Percentiles rank a stretch among this genome's conserved stretches.
These are phyloP conservation scores for Tylopilus sp. DNA, from an alignment of 1,284 basidiomycete species.

Conservation along the genomic window DNA sequence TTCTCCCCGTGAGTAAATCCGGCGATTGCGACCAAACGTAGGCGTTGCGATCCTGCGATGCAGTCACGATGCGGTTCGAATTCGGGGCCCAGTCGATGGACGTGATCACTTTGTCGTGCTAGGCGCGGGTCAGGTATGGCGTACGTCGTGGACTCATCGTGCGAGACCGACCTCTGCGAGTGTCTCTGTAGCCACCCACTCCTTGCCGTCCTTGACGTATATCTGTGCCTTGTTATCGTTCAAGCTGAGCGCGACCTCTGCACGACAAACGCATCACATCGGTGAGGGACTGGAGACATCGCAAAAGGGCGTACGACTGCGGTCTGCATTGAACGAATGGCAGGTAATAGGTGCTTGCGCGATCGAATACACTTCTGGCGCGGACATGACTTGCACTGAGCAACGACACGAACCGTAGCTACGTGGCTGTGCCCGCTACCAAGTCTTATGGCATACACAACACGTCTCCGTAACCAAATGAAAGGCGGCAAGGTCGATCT, in stretches of 20 bases:
- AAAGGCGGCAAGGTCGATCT: constrained; percentile 2
- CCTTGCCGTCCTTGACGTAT: constrained; percentile 59
- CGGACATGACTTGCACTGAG: constrained; percentile 49
- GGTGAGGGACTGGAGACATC: constrained; percentile 3
- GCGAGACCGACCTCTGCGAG: constrained; percentile 73
- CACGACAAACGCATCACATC: constrained; percentile 5
- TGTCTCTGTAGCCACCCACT: constrained; percentile 77
- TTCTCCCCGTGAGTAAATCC: constrained; percentile 63
- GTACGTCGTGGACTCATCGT: background rate
- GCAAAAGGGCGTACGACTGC: constrained; percentile 57
- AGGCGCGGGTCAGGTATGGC: constrained; percentile 1
- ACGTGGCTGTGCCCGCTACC: constrained; percentile 18
- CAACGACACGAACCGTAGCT: background rate
- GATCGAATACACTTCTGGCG: constrained; percentile 74
- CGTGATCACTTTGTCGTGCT: constrained; percentile 99
- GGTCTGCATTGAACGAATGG: constrained; percentile 90
- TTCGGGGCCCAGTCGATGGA: constrained; percentile 98
- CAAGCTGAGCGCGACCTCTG: constrained; percentile 88
- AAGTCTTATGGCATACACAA: constrained; percentile 9
- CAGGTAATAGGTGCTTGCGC: constrained; percentile 82
- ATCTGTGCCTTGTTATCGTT: constrained; percentile 90
- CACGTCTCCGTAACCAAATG: constrained; percentile 2
- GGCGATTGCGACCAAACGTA: constrained; percentile 93
- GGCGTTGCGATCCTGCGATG: constrained; percentile 97
- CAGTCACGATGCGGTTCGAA: constrained; percentile 96